These are phyloP conservation scores for Rhodocollybia butyracea DNA, from an alignment of 768 basidiomycete genomes.

Conservation along the genomic window DNA sequence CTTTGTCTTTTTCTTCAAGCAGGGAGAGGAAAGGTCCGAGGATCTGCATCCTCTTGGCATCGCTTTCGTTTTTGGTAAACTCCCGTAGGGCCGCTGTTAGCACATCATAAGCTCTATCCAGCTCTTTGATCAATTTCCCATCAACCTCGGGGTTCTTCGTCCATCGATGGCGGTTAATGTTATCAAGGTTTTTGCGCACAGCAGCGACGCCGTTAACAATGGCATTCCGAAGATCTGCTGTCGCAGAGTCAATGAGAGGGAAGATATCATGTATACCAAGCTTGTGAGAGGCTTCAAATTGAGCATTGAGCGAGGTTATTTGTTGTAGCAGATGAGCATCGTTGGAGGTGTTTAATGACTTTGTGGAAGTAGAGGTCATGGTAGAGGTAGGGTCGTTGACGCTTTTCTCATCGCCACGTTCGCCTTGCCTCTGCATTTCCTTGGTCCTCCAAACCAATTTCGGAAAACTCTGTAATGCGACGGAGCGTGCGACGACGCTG, in stretches of 20 bases:
- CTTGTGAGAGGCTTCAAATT: conserved; percentile 23
- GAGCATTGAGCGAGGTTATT: conserved; percentile 20
- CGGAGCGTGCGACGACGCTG: conserved; percentile 21
- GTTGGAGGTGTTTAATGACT: conserved; percentile 10
- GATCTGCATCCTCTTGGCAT: conserved; percentile 29
- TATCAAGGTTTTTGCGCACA: conserved; percentile 20
- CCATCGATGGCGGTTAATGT: conserved; percentile 35
- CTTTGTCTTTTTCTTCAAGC: conserved; percentile 24
- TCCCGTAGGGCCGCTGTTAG: conserved; percentile 24
- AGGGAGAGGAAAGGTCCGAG: conserved; percentile 40
- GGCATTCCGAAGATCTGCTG: conserved; percentile 30
- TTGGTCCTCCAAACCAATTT: conserved; percentile 18
- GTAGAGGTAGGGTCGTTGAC: conserved; percentile 4
- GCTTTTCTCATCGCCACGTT: not conserved
- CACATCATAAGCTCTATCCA: conserved; percentile 23
- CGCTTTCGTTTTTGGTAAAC: conserved; percentile 20
- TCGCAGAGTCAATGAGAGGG: conserved; percentile 30
- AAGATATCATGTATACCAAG: conserved; percentile 31
- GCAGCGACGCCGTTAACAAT: conserved; percentile 22
- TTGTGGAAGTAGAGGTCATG: conserved; percentile 1
- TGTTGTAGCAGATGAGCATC: conserved; percentile 36
- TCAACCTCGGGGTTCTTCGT: conserved; percentile 13
- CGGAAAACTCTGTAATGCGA: conserved; percentile 28
- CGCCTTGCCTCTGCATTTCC: conserved; percentile 5
- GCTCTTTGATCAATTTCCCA: conserved; percentile 14